Base-by-base conservation (phyloP, 106 monocot genomes). In the Gastrodia elata region DNA sequence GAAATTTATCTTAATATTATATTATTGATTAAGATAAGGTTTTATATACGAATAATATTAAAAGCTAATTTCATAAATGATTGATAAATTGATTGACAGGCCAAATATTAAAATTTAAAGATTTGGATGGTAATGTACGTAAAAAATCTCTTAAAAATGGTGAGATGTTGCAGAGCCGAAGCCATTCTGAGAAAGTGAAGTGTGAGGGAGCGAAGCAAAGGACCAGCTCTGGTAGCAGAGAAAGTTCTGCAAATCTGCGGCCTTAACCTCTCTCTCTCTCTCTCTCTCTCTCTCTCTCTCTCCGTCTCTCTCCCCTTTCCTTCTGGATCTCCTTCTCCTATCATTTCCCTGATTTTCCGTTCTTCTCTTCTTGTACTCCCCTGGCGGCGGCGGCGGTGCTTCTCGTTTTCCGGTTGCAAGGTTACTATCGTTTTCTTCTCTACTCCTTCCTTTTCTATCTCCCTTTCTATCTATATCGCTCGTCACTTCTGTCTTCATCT, bases 221-320 rank as follows among this genome's bases (percentile, higher is more conserved):
- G 40, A 44, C 48, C 71, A 40, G 71, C 48, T 32, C 46, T 48
- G 70, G 42, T 67, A 33, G 48, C 71, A 46, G 27, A 48, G 70
- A 70, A 72, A 72, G 44, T 33, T 44, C 71, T 72, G 46, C 71
- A 72, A 72, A 48, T 72, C 71, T 72, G 71, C 43, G n/a, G 16
- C 2, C 32, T 48, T 48, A 15, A 71, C 28, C 71, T 25, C 70
- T 70, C 70, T 41, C 70, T 35, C 7, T 61, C 71, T 16, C 71
- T 71, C 71, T 71, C 44, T 39, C 25, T 67, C 20, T n/a, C 25
- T 40, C 26, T 32, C 42, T 42, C 68, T 7, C 68, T 68, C 68
- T 68, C 37, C 9, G 5, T 57, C 30, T 32, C 30, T 64, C 26
- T 32, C 64, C 15, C 22, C 24, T 11, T 22, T 57, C 37, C 69